Evolutionary conservation across 2,329 filamentous ascomycete species (phyloP), one percentile per base, ranked within the genome.

Genomic region (Fusarium denticulatum): DNA sequence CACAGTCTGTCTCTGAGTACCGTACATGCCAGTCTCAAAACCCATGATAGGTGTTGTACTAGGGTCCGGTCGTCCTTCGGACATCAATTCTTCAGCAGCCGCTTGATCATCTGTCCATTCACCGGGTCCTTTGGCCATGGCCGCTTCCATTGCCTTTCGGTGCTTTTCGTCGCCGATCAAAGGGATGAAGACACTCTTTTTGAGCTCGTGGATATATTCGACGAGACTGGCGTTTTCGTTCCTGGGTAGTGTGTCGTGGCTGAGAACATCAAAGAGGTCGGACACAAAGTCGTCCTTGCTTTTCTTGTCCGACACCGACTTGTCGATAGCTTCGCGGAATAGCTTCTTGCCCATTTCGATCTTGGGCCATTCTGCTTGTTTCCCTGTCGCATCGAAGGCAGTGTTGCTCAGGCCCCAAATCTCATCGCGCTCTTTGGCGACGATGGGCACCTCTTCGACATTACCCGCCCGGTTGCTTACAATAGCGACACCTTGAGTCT

Each of bases 331-430:
- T 39, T 84, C 80, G 7, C 77, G 77, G 43, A 90, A 77, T 30
- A 89, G 78, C 11, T 81, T 76, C 70, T 85, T 86, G 15, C 90
- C 90, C 43, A 83, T 81, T 18, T 83, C 81, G 14, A 93, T 85
- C 80, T 92, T 93, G 59, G 88, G 89, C 91, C 91, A 93, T 39
- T 84, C 81, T 5, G 84, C 79, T 0, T 85, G 85, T 20, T 64
- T 63, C 4, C 60, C 74, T 9, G 62, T 59, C 50, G 88, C 84
- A 34, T 85, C 83, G 73, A 88, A 92, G 9, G 86, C 84, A 4
- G 89, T 86, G 79, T 93, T 93, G 82, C 90, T 92, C 60, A 93
- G 81, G 3, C 88, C 90, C 80, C 89, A 88, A 0, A 86, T 86
- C 70, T 86, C 83, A 9, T 84, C 86, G 32, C 88, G 82, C 58